Evolutionary conservation across 768 basidiomycete genomes (phyloP), one percentile per base, ranked within the genome.

Genomic region (Rhizopogon vesiculosus): DNA sequence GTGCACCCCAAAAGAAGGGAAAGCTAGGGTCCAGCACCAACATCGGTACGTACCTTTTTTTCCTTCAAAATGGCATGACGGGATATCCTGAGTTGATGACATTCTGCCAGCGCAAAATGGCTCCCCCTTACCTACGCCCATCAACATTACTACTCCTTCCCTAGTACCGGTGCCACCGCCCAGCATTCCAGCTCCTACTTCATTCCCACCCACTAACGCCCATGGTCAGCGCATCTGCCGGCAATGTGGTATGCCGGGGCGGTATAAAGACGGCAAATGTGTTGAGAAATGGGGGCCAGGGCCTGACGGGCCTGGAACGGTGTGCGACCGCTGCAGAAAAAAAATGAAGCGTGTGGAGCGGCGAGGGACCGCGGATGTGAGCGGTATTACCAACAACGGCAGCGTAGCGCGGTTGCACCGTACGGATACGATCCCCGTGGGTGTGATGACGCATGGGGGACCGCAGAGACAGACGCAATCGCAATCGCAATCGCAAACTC

Each of bases 271-370:
- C 19, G 87, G 85, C 8, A 89, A 89, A 61, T 91, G 89, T 65
- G 89, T 91, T 51, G 89, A 91, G 64, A 91, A 91, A 69, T 91
- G 89, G 89, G 89, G 89, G 1, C 89, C 89, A 22, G 89, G 89
- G 4, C 89, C 89, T 45, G 80, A 85, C 69, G 89, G 89, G 0
- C 89, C 89, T 50, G 89, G 89, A 19, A 91, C 89, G 0, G 89
- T 91, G 0, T 91, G 89, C 64, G 89, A 91, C 74, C 74, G 89
- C 80, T 90, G 89, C 69, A 81, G 89, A 51, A 91, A 91, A 69
- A 90, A 91, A 69, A 89, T 90, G 87, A 91, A 91, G 70, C 82
- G 89, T 1, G 86, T 89, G 49, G 89, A 91, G 64, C 75, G 87
- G 19, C 75, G 88, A 7, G 87, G 85, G 7, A 88, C 86, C n/a